These are phyloP conservation scores for Yarrowia alimentaria DNA, from an alignment of 805 yeast species.

Conservation along the genomic window DNA sequence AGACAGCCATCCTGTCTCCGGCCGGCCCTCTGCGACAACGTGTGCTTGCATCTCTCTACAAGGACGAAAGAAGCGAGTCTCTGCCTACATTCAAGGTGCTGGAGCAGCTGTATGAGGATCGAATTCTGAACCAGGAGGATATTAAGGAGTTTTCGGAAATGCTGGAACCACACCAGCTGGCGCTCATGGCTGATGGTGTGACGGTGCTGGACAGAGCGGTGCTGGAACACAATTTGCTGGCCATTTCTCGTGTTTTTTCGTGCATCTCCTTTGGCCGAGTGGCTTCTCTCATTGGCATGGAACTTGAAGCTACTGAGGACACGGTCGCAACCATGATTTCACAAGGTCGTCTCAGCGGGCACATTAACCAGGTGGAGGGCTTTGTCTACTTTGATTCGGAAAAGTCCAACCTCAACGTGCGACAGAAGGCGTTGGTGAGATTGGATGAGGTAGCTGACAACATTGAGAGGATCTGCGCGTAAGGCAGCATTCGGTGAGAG, in stretches of 20 bases:
- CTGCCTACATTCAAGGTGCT: constrained; percentile 31
- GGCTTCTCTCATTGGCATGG: constrained; percentile 35
- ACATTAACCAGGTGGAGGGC: constrained; percentile 38
- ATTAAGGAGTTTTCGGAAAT: constrained; percentile 31
- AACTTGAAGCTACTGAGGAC: constrained; percentile 34
- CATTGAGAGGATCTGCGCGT: constrained; percentile 4
- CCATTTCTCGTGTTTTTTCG: constrained; percentile 38
- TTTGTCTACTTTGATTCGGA: constrained; percentile 31
- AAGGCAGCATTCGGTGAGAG: background rate
- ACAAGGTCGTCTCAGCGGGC: constrained; percentile 37
- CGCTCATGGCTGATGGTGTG: constrained; percentile 33
- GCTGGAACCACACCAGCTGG: constrained; percentile 33
- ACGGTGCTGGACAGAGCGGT: constrained; percentile 38
- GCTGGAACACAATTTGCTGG: constrained; percentile 39
- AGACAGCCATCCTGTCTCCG: constrained; percentile 38
- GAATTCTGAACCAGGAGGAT: constrained; percentile 35
- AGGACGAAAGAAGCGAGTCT: constrained; percentile 35
- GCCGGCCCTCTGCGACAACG: constrained; percentile 39
- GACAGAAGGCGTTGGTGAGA: constrained; percentile 2
- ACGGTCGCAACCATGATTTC: constrained; percentile 38
- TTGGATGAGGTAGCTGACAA: constrained; percentile 20
- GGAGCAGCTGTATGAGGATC: constrained; percentile 36
- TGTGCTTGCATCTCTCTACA: constrained; percentile 34
- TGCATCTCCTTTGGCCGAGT: constrained; percentile 36
- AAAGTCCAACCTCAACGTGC: background rate